Evolutionary conservation across 305 asterid species (phyloP).

Genomic region (Solanum hybrid): DNA sequence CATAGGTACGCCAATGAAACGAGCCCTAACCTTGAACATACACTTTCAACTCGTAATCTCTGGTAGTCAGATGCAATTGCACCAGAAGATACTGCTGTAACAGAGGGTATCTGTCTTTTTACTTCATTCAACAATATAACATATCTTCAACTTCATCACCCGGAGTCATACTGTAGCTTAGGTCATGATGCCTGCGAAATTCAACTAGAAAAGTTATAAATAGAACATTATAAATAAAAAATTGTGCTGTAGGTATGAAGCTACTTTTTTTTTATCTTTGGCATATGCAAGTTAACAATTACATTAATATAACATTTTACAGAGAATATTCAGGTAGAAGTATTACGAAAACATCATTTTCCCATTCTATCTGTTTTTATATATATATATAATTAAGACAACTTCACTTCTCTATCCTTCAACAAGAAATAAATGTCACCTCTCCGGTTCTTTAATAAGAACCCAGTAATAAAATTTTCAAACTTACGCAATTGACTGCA

Average conservation of each 20-base stretch:
- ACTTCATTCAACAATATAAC: conserved; percentile 77
- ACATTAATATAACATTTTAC: neutral
- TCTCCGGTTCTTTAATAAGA: neutral
- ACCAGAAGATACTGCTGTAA: conserved; percentile 83
- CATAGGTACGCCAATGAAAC: conserved; percentile 86
- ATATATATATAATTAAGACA: neutral
- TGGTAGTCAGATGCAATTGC: conserved; percentile 96
- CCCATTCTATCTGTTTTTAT: neutral
- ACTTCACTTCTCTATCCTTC: neutral
- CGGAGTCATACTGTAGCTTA: conserved; percentile 71
- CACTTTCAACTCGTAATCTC: conserved; percentile 84
- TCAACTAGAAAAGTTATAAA: conserved; percentile 8
- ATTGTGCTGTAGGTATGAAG: neutral
- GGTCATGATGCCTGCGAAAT: conserved; percentile 52
- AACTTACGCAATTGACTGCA: neutral
- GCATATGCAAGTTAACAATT: neutral
- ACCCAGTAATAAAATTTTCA: neutral
- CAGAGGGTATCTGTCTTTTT: conserved; percentile 65
- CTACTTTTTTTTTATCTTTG: neutral
- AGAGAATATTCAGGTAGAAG: neutral
- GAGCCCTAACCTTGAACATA: conserved; percentile 84
- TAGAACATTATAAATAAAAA: neutral
- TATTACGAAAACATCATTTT: neutral
- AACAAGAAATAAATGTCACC: neutral
- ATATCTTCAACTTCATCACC: conserved; percentile 99